Base-by-base conservation (phyloP, 176 grass and related monocot species). In the Metroxylon sagu region DNA sequence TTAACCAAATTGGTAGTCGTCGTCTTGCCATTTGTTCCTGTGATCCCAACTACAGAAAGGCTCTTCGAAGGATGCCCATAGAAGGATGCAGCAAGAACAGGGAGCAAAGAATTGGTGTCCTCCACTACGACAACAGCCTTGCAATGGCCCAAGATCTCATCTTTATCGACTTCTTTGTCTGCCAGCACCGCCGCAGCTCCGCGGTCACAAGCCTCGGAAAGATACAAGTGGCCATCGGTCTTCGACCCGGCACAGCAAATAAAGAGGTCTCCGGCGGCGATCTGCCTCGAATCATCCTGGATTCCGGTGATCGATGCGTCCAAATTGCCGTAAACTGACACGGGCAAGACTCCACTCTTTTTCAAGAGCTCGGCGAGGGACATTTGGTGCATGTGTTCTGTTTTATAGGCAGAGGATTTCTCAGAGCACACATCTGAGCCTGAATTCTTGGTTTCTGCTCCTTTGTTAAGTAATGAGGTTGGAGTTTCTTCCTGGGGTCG, bases 331-430 rank as follows among this genome's bases (percentile, higher is more conserved):
- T 85, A 83, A 58, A 95, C 83, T 0, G 86, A 82, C 19, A 95
- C 77, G 6, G 92, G 92, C 3, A 90, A 80, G 23, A 96, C 77
- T 75, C 76, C 86, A 69, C 92, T 96, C 72, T 90, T 87, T 29
- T 96, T 86, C 23, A 96, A 80, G 67, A 96, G 86, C 58, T 96
- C 92, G 0, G 92, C 92, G 25, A 96, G 75, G 29, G 83, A 90
- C 92, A 96, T 90, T 35, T 75, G 80, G 68, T 90, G 90, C 5
- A 71, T 66, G 35, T 83, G 83, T 27, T 85, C 69, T 27, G 72
- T 49, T 16, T 76, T 72, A 35, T 75, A 81, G 3, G 75, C 49
- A 43, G 77, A 82, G 6, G 23, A 52, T 25, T 55, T 83, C 50
- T 69, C 87, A 54, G 87, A 79, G 78, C 65, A 58, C 82, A 80